Conservation (phyloP, 2,329 filamentous ascomycete species). For the Bertia moriformis region DNA sequence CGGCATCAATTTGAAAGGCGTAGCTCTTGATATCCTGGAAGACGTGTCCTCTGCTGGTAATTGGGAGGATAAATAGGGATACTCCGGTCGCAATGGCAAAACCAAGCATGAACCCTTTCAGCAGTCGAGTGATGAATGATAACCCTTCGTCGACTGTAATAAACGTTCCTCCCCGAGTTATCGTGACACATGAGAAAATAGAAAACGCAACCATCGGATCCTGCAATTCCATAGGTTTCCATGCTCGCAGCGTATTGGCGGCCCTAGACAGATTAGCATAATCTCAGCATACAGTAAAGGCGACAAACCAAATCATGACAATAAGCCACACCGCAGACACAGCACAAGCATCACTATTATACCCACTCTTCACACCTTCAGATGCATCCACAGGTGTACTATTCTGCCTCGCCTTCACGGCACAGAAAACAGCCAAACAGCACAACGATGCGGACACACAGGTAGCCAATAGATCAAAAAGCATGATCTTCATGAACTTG, state of each 20-base stretch:
- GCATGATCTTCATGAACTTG: not conserved
- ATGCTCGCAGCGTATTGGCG: constrained; percentile 3
- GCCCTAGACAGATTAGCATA: constrained; percentile 1
- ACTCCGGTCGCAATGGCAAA: constrained; percentile 1
- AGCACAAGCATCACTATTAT: not conserved
- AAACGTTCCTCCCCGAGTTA: constrained; percentile 3
- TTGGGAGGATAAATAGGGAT: not conserved
- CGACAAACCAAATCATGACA: not conserved
- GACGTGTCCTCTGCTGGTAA: not conserved
- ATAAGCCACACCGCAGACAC: not conserved
- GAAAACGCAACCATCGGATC: constrained; percentile 4
- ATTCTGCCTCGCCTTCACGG: not conserved
- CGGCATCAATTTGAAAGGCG: not conserved
- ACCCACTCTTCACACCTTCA: not conserved
- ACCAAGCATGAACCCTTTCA: constrained; percentile 3
- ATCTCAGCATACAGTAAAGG: not conserved
- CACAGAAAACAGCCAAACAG: not conserved
- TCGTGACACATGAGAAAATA: constrained; percentile 2
- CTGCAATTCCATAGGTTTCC: constrained; percentile 2
- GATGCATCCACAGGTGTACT: not conserved
- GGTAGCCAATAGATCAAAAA: not conserved
- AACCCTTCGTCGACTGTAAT: constrained; percentile 2
- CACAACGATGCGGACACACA: not conserved
- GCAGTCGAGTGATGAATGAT: constrained; percentile 1
- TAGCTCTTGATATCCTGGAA: not conserved